Evolutionary conservation across 176 grass and related monocot genomes (phyloP).

Genomic region (Bonia amplexicaulis): DNA sequence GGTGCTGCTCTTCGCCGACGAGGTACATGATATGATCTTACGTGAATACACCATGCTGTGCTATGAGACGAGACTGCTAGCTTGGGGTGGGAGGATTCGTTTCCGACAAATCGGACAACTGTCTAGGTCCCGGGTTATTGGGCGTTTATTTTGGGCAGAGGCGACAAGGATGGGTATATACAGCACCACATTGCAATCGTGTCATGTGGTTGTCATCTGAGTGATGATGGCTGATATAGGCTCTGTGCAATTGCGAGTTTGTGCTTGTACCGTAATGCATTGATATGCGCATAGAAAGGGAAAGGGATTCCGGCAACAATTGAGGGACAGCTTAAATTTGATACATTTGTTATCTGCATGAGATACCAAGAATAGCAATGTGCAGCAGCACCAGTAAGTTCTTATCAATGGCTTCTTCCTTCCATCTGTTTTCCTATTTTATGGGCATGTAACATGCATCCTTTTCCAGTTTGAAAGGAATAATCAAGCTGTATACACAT

Average conservation of each 20-base stretch:
- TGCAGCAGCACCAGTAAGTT: background rate
- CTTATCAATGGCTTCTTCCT: background rate
- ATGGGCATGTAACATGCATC: background rate
- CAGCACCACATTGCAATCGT: conserved; percentile 24
- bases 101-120: conserved; percentile 38
- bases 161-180: conserved; percentile 17
- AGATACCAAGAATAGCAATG: background rate
- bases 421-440: background rate
- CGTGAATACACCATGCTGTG: background rate
- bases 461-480: background rate
- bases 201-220: conserved; percentile 33
- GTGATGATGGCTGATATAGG: background rate
- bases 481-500: background rate
- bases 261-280: background rate
- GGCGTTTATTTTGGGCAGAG: conserved; percentile 32
- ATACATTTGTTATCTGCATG: background rate
- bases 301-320: background rate
- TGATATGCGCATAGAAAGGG: background rate
- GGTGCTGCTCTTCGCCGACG: conserved; percentile 50
- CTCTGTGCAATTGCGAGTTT: background rate
- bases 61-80: background rate
- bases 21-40: conserved; percentile 42
- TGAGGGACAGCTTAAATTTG: background rate
- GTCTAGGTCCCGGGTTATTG: conserved; percentile 36
- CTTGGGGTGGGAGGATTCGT: background rate